Evolutionary conservation across 169 alveolate species (phyloP).

Genomic region (Eimeria acervulina): DNA sequence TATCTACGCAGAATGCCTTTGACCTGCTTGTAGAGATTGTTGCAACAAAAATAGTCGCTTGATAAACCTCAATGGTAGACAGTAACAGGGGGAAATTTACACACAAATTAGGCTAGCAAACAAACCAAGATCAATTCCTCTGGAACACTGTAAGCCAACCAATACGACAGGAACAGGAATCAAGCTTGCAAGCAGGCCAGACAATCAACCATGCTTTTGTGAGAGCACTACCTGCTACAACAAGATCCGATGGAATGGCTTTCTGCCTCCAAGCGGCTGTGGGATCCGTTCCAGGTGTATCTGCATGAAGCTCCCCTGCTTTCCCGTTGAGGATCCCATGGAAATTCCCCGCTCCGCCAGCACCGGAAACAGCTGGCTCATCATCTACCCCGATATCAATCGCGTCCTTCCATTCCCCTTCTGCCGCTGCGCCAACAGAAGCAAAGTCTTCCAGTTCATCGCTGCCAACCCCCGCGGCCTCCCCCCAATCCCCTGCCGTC

Average conservation of each 20-base stretch:
- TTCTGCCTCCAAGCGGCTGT: constrained; percentile 38
- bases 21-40: background rate
- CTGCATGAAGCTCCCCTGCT: constrained; percentile 12
- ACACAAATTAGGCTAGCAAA: background rate
- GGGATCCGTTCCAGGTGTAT: constrained; percentile 46
- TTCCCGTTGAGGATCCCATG: constrained; percentile 5
- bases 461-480: constrained; percentile 41
- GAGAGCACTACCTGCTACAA: constrained; percentile 62
- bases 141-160: background rate
- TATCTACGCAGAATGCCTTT: background rate
- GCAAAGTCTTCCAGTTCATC: constrained; percentile 77
- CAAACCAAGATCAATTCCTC: background rate
- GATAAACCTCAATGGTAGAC: background rate
- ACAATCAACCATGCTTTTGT: too few relatives aligned
- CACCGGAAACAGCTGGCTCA: background rate
- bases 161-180: background rate
- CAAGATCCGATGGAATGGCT: constrained; percentile 76
- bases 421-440: constrained; percentile 77
- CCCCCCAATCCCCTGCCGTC: constrained; percentile 73
- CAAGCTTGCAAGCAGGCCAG: background rate
- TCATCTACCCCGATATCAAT: constrained; percentile 79
- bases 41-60: background rate
- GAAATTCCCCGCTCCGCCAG: constrained; percentile 10
- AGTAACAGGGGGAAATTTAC: background rate
- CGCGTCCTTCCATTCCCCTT: constrained; percentile 81